Conservation (phyloP, 768 basidiomycete species). For the Gelatoporia subvermispora region DNA sequence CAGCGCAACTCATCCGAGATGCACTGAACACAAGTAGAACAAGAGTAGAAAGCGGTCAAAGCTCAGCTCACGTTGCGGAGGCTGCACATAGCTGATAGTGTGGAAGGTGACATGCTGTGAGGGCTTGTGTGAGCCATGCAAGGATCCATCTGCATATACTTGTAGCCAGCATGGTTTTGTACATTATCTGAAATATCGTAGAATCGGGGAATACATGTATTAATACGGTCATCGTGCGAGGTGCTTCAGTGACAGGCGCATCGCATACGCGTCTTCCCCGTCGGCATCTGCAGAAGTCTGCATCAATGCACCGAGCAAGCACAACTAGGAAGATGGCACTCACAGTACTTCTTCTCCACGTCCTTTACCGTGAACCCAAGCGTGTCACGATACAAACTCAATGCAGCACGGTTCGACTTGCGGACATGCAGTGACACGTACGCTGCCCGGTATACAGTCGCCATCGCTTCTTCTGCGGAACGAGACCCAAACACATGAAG, state of each 20-base stretch:
- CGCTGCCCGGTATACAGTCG: slow-evolving; percentile 74
- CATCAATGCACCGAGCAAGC: slow-evolving; percentile 5
- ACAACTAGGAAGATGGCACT: slow-evolving; percentile 27
- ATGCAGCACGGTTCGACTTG: slow-evolving; percentile 91
- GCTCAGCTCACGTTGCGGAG: not conserved
- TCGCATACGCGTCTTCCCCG: slow-evolving; percentile 91
- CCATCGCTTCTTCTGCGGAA: slow-evolving; percentile 82
- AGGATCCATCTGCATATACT: not conserved
- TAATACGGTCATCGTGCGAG: slow-evolving; percentile 10
- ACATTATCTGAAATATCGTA: not conserved
- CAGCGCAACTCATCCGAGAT: slow-evolving; percentile 57
- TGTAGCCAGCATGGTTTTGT: too few relatives aligned
- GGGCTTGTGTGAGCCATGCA: not conserved
- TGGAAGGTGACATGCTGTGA: too few relatives aligned
- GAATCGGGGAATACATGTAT: not conserved
- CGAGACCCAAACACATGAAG: too few relatives aligned
- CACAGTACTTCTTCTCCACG: slow-evolving; percentile 89
- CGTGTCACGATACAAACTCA: slow-evolving; percentile 82
- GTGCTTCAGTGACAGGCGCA: slow-evolving; percentile 63
- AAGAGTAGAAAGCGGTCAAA: not conserved
- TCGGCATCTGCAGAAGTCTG: slow-evolving; percentile 65
- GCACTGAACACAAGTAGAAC: slow-evolving; percentile 31
- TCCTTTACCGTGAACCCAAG: slow-evolving; percentile 84
- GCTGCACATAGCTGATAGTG: too few relatives aligned
- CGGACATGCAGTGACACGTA: slow-evolving; percentile 90